Evolutionary conservation across 345 rosid genomes (phyloP), one percentile per base, ranked within the genome.

Genomic region (Murraya koenigii): DNA sequence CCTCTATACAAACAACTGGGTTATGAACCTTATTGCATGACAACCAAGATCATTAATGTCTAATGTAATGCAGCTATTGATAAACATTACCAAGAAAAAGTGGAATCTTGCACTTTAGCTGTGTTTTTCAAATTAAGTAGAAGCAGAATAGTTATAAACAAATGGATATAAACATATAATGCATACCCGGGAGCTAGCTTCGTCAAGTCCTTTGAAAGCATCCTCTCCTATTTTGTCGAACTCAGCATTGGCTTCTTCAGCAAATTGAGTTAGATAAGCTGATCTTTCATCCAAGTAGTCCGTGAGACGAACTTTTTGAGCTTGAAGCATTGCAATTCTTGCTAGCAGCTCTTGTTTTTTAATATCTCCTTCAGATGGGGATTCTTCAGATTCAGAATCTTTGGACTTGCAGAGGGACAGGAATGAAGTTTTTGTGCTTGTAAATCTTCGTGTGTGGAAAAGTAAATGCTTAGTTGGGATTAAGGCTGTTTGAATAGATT

Each of bases 151-250:
- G 56, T 52, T 52, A 17, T 7, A 52, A 17, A 17, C 7, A 52
- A 15, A 52, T 15, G 5, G 20, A 7, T 52, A 52, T 32, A 52
- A 44, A 30, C 15, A 22, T 19, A 70, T 70, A 38, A 72, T 76
- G 79, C 93, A 47, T 72, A 96, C 99, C 97, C 93, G 88, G 79
- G 87, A 75, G 81, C 94, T 77, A n/a, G 97, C 96, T 83, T 91
- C 92, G n/a, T 93, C 94, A 54, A 96, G 94, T 71, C 80, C 97
- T 80, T 82, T 90, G 84, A 95, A 91, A 38, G 97, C 99, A 66
- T 91, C 99, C 84, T 93, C 98, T 72, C 97, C 98, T 78, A 95
- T 83, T 75, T 94, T 88, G 72, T 92, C 97, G 44, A 94, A 87
- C 88, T 92, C 93, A 0, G 90, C 90, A 68, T 78, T 85, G 75